Percentiles rank a stretch among this genome's conserved stretches.
Conservation (phyloP, 202 grass and related monocot species). For the Setaria viridis region DNA sequence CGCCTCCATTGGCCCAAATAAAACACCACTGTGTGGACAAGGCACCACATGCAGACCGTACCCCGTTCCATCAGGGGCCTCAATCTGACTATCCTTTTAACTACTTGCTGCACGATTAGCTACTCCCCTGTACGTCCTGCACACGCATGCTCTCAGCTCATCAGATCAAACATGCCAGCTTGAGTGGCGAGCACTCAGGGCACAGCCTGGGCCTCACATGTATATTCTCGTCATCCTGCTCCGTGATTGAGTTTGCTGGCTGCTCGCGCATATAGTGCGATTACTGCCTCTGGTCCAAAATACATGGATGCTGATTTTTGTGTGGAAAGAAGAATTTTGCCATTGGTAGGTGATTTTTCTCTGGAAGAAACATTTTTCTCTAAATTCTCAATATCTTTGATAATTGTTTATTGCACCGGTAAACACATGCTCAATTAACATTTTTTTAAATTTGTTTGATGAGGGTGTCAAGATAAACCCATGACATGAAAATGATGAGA, state of each 20-base stretch:
- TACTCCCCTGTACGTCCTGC: neutral
- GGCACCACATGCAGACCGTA: slow-evolving; percentile 27
- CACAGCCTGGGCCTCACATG: slow-evolving; percentile 35
- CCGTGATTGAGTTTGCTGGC: neutral
- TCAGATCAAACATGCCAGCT: slow-evolving; percentile 32
- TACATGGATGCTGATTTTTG: neutral
- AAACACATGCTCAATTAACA: neutral
- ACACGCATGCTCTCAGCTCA: slow-evolving; percentile 28
- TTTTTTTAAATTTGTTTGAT: neutral
- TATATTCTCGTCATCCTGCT: slow-evolving; percentile 18
- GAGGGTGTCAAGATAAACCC: neutral
- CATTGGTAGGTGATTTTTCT: neutral
- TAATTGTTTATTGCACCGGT: neutral
- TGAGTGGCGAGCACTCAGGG: slow-evolving; percentile 54
- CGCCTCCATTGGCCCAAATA: slow-evolving; percentile 25
- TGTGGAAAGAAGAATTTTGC: neutral
- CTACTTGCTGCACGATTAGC: slow-evolving; percentile 29
- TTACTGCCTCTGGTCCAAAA: neutral
- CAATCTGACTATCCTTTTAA: slow-evolving; percentile 30
- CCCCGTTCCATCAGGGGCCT: neutral
- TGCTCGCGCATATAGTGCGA: neutral
- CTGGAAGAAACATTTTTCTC: neutral
- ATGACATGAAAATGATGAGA: neutral
- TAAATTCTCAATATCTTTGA: neutral
- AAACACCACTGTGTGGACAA: slow-evolving; percentile 34